Evolutionary conservation across 129 eudicot species (phyloP).

Genomic region (Lactuca sativa): DNA sequence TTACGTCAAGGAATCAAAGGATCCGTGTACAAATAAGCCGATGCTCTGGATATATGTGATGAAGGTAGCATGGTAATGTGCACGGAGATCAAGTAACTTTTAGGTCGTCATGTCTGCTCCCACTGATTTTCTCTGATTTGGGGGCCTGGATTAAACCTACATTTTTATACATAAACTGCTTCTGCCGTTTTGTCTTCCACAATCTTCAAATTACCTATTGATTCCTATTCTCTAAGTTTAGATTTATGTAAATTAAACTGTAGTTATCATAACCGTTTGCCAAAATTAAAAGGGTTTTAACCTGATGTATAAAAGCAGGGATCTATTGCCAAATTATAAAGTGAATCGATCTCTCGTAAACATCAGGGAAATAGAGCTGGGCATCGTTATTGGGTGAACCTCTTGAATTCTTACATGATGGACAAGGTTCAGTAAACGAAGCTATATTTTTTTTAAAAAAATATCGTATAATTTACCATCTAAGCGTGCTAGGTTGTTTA

Average conservation of each 20-base stretch:
- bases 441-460: conserved; percentile 18
- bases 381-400: conserved; percentile 50
- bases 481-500: no score
- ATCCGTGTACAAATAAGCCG: conserved; percentile 90
- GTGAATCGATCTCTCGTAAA: conserved; percentile 36
- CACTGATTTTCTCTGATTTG: conserved; percentile 62
- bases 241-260: no score
- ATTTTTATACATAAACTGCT: conserved; percentile 1
- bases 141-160: conserved; percentile 92
- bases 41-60: conserved; percentile 61
- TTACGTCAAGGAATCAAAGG: not conserved
- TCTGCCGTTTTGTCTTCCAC: no score
- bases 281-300: not conserved
- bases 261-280: not conserved
- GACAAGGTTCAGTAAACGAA: conserved; percentile 45
- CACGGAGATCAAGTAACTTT: conserved; percentile 49
- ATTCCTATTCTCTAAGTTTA: no score
- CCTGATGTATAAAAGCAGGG: conserved; percentile 44
- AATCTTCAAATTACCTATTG: no score
- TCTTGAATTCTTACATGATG: conserved; percentile 19
- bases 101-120: conserved; percentile 95
- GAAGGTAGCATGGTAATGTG: conserved; percentile 95
- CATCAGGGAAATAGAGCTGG: conserved; percentile 38
- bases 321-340: conserved; percentile 18
- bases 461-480: no score